A percentile compares a stretch with the other conserved stretches of the same genome.
Conservation (phyloP, 1,284 basidiomycete species). For the Puccinia polysora region DNA sequence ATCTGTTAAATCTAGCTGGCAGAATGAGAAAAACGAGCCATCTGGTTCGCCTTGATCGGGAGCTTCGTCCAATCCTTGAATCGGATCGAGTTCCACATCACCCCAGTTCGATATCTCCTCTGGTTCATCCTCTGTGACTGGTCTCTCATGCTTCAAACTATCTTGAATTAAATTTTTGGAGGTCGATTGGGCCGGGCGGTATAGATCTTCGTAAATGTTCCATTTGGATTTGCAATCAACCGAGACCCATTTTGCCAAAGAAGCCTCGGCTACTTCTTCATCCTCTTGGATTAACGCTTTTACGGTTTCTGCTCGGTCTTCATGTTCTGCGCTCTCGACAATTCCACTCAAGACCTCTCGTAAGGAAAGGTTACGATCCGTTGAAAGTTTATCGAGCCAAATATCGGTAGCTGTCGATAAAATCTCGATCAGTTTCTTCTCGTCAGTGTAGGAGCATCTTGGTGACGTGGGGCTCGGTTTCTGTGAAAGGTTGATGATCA, state of each 20-base stretch:
- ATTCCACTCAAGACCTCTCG: not conserved
- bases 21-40: conserved; percentile 25
- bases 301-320: not conserved
- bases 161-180: not conserved
- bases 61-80: not conserved
- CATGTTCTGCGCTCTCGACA: not conserved
- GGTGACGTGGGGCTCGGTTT: not conserved
- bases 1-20: conserved; percentile 3
- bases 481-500: conserved; percentile 15
- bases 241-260: conserved; percentile 29
- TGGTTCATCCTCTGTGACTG: not conserved
- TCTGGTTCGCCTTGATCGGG: conserved; percentile 1
- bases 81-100: conserved; percentile 22
- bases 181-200: not conserved
- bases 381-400: conserved; percentile 20
- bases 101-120: conserved; percentile 25
- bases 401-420: conserved; percentile 5
- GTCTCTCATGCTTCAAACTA: not conserved
- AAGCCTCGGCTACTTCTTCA: conserved; percentile 14
- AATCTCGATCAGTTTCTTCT: not conserved
- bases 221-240: conserved; percentile 10
- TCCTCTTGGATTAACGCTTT: conserved; percentile 3
- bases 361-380: not conserved
- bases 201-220: conserved; percentile 13
- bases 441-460: not conserved